Conservation (phyloP, 2,329 filamentous ascomycete species). For the Alternaria angustiovoidea region DNA sequence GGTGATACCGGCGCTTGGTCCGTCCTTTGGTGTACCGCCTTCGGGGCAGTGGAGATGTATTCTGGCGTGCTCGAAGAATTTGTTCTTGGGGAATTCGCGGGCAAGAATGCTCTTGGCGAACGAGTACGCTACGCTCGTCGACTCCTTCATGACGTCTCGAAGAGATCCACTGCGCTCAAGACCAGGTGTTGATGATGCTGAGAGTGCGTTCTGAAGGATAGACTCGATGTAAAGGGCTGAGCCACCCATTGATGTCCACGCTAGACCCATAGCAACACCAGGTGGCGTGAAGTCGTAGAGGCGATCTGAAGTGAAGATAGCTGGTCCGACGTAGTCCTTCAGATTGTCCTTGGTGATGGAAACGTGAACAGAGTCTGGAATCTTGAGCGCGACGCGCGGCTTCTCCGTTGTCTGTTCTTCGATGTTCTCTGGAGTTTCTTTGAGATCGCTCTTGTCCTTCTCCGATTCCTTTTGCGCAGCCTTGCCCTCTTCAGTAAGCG, state of each 20-base stretch:
- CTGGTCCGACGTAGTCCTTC: slow-evolving; percentile 95
- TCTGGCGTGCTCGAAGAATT: slow-evolving; percentile 95
- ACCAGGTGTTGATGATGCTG: slow-evolving; percentile 75
- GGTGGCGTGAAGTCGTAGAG: slow-evolving; percentile 93
- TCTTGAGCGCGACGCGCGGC: slow-evolving; percentile 78
- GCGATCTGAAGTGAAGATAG: slow-evolving; percentile 93
- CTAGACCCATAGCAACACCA: slow-evolving; percentile 96
- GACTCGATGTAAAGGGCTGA: slow-evolving; percentile 97
- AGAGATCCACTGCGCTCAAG: slow-evolving; percentile 94
- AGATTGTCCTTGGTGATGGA: slow-evolving; percentile 87
- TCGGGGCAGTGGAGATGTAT: slow-evolving; percentile 97
- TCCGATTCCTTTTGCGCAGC: slow-evolving; percentile 74
- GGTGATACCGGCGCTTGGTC: slow-evolving; percentile 81
- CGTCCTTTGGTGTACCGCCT: slow-evolving; percentile 94
- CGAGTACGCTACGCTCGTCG: slow-evolving; percentile 91
- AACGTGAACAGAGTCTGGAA: slow-evolving; percentile 87
- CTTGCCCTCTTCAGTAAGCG: slow-evolving; percentile 86
- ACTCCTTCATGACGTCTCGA: slow-evolving; percentile 98
- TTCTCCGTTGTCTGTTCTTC: slow-evolving; percentile 67
- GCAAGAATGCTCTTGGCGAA: slow-evolving; percentile 92
- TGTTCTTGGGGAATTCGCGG: slow-evolving; percentile 84
- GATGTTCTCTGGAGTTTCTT: slow-evolving; percentile 66
- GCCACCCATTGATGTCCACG: slow-evolving; percentile 97
- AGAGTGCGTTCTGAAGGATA: slow-evolving; percentile 85
- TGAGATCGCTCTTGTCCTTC: slow-evolving; percentile 70